Base-by-base conservation (phyloP, 345 rosid genomes). In the Murraya koenigii region DNA sequence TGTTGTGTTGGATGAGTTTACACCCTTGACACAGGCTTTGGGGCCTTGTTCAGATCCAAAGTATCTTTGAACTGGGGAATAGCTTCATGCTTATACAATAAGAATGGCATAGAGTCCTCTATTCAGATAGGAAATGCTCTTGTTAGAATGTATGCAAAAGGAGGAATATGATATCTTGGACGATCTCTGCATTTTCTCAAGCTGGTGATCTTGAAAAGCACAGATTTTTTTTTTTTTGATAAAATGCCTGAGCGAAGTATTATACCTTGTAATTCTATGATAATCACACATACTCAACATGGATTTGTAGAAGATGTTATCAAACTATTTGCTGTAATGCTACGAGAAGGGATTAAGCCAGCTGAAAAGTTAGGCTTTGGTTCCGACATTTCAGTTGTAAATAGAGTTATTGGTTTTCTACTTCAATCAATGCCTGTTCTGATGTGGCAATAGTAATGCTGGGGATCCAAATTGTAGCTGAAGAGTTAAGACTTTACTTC, bases 1-100 rank as follows among this genome's bases (percentile, higher is more conserved):
- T 20, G 74, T 78, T 78, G 62, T 47, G 38, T 22, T 78, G n/a
- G 82, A 82, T 56, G 85, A 75, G 82, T 82, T 78, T 66, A 70
- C 49, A 2, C 75, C 72, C 74, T 75, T 75, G 77, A 74, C 26
- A 65, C 66, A 69, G 64, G 79, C 47, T 68, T 75, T 59, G 59
- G 78, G 44, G 56, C 15, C 71, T 71, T 82, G 82, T 65, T 82
- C 77, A 5, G 41, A n/a, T 65, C 76, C 68, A 47, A 64, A 33
- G 32, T 33, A n/a, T 64, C 55, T 64, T 25, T 82, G 56, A 47
- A 17, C 38, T 19, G 80, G 77, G 64, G 22, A 26, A 65, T 79
- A 82, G 78, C 85, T 82, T 20, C 85, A 75, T 59, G 72, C 82
- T 32, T 47, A 32, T 47, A 32, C 73, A 38, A 64, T 72, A 82